Conservation (phyloP, 495 filamentous ascomycete species). For the Melanomma pulvis-pyrius region DNA sequence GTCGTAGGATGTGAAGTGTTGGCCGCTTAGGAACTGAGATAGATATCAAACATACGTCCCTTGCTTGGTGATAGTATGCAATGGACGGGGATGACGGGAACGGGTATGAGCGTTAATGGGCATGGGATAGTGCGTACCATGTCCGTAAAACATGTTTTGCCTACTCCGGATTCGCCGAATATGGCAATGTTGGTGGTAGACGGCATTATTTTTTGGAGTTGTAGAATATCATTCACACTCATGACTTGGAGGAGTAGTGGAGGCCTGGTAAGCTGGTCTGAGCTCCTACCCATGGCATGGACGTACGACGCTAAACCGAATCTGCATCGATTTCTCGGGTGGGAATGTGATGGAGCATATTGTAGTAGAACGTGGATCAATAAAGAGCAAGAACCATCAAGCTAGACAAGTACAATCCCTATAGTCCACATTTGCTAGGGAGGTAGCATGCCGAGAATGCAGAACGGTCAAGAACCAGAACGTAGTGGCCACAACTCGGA, state of each 20-base stretch:
- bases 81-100: neutral
- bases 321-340: too few relatives aligned
- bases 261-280: neutral
- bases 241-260: neutral
- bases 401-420: too few relatives aligned
- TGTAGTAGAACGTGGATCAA: too few relatives aligned
- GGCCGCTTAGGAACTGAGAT: slow-evolving; percentile 9
- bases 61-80: neutral
- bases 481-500: too few relatives aligned
- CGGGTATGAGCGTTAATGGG: neutral
- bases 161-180: slow-evolving; percentile 21
- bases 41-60: too few relatives aligned
- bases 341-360: too few relatives aligned
- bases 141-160: slow-evolving; percentile 32
- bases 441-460: too few relatives aligned
- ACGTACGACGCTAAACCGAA: neutral
- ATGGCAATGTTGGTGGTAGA: slow-evolving; percentile 1
- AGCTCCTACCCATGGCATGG: neutral
- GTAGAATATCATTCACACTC: too few relatives aligned
- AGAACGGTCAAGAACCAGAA: too few relatives aligned
- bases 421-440: too few relatives aligned
- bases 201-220: neutral
- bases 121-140: too few relatives aligned
- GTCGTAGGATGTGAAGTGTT: slow-evolving; percentile 16
- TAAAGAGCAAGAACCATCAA: too few relatives aligned